These are phyloP conservation scores for Fraxinus excelsior DNA, from an alignment of 257 asterid genomes.

Conservation along the genomic window DNA sequence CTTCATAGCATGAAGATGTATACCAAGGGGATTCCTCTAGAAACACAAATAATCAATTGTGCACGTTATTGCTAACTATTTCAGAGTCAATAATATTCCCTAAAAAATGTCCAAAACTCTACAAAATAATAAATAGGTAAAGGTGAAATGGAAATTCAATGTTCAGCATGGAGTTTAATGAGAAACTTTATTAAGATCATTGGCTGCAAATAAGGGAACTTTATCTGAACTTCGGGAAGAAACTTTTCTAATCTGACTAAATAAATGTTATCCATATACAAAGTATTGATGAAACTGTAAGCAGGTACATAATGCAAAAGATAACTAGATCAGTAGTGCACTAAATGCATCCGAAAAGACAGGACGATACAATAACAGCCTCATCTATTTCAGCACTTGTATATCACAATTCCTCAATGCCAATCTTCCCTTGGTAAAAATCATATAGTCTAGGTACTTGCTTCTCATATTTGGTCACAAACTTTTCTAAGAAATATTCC, in stretches of 20 bases:
- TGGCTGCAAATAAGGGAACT: neutral
- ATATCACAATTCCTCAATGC: too few species aligned
- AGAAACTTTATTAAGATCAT: neutral
- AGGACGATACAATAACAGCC: neutral
- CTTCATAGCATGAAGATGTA: too few species aligned
- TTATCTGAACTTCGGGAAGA: neutral
- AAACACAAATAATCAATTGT: too few species aligned
- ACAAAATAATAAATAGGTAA: neutral
- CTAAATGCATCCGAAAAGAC: too few species aligned
- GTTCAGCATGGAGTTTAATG: neutral
- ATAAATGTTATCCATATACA: neutral
- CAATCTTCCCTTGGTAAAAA: neutral
- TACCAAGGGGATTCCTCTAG: too few species aligned
- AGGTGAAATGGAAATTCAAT: neutral
- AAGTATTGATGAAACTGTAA: neutral
- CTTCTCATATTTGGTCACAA: slow-evolving; percentile 18
- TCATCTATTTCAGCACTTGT: too few species aligned
- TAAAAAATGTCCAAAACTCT: neutral
- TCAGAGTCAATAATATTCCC: too few species aligned
- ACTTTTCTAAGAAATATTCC: slow-evolving; percentile 6
- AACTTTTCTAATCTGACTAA: neutral
- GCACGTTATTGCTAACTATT: too few species aligned
- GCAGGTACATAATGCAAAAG: neutral
- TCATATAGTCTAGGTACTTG: slow-evolving; percentile 21
- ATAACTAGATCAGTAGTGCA: neutral